Conservation (phyloP, 768 basidiomycete species). For the Zangia roseola region DNA sequence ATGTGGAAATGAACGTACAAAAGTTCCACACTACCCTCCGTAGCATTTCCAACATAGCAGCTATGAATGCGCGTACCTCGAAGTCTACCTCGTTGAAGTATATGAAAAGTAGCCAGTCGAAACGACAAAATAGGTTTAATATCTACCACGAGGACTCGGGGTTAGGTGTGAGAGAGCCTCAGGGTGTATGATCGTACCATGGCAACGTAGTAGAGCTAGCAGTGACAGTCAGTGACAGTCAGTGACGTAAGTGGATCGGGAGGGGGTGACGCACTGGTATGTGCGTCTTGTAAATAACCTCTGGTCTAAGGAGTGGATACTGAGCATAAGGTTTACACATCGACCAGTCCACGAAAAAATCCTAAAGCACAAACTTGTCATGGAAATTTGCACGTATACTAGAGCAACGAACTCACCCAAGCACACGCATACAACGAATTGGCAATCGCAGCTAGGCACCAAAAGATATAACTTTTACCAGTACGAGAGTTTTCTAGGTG, state of each 20-base stretch:
- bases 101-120: conserved; percentile 81
- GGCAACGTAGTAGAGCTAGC: conserved; percentile 74
- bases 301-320: conserved; percentile 65
- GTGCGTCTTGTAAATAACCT: conserved; percentile 69
- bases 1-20: conserved; percentile 46
- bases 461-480: conserved; percentile 59
- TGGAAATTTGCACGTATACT: background rate
- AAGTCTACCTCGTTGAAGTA: conserved; percentile 48
- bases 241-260: background rate
- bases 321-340: conserved; percentile 57
- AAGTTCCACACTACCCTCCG: conserved; percentile 92
- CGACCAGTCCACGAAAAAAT: conserved; percentile 91
- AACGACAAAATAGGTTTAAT: conserved; percentile 72
- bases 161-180: background rate
- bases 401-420: conserved; percentile 62
- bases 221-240: too few species aligned
- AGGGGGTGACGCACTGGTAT: conserved; percentile 45
- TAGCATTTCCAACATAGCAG: conserved; percentile 70
- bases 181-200: conserved; percentile 46
- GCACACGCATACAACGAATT: conserved; percentile 69
- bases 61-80: conserved; percentile 63
- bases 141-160: conserved; percentile 42
- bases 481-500: conserved; percentile 32
- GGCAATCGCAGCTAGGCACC: conserved; percentile 60
- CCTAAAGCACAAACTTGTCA: conserved; percentile 43